Base-by-base conservation (phyloP, 257 asterid species). In the Capsicum chinense region DNA sequence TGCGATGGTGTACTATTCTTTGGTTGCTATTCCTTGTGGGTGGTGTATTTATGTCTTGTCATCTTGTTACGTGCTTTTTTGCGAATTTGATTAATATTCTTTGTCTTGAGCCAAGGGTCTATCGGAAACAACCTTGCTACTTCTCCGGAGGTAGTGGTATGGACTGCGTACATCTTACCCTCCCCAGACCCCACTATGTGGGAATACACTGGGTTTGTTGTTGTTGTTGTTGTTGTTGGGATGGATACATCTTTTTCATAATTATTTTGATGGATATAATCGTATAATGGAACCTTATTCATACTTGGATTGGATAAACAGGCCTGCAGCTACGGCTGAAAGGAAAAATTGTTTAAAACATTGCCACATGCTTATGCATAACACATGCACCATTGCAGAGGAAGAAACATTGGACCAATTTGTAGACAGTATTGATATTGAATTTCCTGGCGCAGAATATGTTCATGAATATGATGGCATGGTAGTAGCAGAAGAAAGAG, bases 401-500 rank as follows among this genome's bases (percentile, higher is more conserved):
- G 81, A 76, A 52, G 14, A 14, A 54, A 78, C 64, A 14, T 7
- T 54, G 33, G 15, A 54, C 50, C 64, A 78, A 35, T 54, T 74
- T 54, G 26, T 7, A 54, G 64, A 78, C 47, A 14, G 62, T 26
- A 35, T 54, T 26, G 64, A 78, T 52, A 78, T 78, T 78, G 50
- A 54, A 58, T 26, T 52, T 63, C 81, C 21, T 26, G 44, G 50
- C 3, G 0, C 48, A 78, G 15, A 78, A 8, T 26, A 54, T 78
- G 64, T 48, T 17, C 33, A 35, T 1, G 16, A 9, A 35, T 26
- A 78, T 54, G 64, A 15, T 14, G 48, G 19, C 9, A 14, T 78
- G 64, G 60, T 54, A 50, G 81, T 54, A 52, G 82, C 64, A 78
- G 64, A 78, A 78, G 64, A 78, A 78, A 54, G 82, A 73, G 60